phyloP scores from a whole-genome alignment of 139 green algal genomes.

The Chlorella sp. region DNA sequence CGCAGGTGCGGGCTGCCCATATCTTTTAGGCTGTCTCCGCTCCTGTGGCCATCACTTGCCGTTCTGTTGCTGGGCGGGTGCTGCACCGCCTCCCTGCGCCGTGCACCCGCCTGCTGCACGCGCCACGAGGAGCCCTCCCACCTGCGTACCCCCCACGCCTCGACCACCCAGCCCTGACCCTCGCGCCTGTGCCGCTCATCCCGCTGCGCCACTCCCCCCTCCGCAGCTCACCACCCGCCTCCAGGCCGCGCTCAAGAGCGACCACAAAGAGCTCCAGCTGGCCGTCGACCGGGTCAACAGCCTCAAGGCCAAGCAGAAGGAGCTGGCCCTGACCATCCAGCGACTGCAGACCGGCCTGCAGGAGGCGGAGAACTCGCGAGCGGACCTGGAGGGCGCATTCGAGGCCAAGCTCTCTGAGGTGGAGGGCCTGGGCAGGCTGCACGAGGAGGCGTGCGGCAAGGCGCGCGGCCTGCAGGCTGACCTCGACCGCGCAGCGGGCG shows the following conservation, averaged over 20 bases:
- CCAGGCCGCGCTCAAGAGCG: slow-evolving; percentile 20
- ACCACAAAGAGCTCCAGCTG: slow-evolving; percentile 3
- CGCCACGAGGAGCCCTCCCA: not conserved
- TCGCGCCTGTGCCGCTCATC: too few species aligned
- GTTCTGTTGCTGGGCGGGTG: not conserved
- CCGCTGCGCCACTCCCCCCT: not conserved
- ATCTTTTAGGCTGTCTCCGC: too few species aligned
- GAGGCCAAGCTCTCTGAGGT: not conserved
- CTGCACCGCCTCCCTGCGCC: not conserved
- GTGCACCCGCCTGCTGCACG: not conserved
- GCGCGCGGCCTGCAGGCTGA: slow-evolving; percentile 2
- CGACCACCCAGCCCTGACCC: not conserved
- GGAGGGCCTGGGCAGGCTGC: not conserved
- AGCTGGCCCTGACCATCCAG: not conserved
- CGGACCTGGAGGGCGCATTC: slow-evolving; percentile 1
- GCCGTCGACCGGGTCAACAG: not conserved
- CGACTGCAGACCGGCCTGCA: too few species aligned
- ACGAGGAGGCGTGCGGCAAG: not conserved
- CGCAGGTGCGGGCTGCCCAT: too few species aligned
- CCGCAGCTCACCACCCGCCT: not conserved
- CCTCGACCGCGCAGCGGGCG: not conserved
- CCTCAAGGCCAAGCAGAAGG: not conserved
- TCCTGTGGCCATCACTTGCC: not conserved
- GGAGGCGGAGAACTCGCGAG: slow-evolving; percentile 1
- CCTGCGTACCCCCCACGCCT: not conserved